These are phyloP conservation scores for Cladosporium sp. DNA, from an alignment of 2,329 filamentous ascomycete species.

Conservation along the genomic window DNA sequence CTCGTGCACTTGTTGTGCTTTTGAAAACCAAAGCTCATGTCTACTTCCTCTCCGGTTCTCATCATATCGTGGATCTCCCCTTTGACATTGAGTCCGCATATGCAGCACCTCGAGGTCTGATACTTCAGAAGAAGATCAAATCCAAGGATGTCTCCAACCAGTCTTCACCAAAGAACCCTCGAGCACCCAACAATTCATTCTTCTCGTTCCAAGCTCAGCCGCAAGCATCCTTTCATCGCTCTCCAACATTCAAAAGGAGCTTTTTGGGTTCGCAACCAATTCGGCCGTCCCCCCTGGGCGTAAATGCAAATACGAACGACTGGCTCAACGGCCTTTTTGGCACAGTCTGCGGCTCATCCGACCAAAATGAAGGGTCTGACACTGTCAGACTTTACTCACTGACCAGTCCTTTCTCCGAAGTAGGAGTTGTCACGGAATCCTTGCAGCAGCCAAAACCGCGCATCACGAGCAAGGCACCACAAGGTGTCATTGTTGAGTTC, in stretches of 20 bases:
- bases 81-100: slow-evolving; percentile 55
- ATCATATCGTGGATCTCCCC: slow-evolving; percentile 86
- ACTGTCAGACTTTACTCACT: slow-evolving; percentile 79
- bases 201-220: slow-evolving; percentile 63
- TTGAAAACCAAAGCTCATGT: slow-evolving; percentile 91
- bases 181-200: slow-evolving; percentile 80
- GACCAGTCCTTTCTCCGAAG: slow-evolving; percentile 80
- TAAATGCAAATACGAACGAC: slow-evolving; percentile 20
- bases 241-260: slow-evolving; percentile 34
- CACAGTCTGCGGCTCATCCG: slow-evolving; percentile 25
- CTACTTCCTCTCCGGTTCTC: slow-evolving; percentile 84
- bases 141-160: slow-evolving; percentile 41
- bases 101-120: slow-evolving; percentile 14
- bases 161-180: slow-evolving; percentile 44
- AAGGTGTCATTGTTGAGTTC: slow-evolving; percentile 45
- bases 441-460: slow-evolving; percentile 32
- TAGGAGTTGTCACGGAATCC: slow-evolving; percentile 65
- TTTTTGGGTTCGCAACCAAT: slow-evolving; percentile 26
- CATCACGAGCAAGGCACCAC: slow-evolving; percentile 23
- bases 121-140: slow-evolving; percentile 72
- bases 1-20: slow-evolving; percentile 77
- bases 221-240: slow-evolving; percentile 39
- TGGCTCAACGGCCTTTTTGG: slow-evolving; percentile 33
- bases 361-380: slow-evolving; percentile 42
- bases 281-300: slow-evolving; percentile 30